Base-by-base conservation (phyloP, 495 filamentous ascomycete genomes). In the Talaromyces proteolyticus region DNA sequence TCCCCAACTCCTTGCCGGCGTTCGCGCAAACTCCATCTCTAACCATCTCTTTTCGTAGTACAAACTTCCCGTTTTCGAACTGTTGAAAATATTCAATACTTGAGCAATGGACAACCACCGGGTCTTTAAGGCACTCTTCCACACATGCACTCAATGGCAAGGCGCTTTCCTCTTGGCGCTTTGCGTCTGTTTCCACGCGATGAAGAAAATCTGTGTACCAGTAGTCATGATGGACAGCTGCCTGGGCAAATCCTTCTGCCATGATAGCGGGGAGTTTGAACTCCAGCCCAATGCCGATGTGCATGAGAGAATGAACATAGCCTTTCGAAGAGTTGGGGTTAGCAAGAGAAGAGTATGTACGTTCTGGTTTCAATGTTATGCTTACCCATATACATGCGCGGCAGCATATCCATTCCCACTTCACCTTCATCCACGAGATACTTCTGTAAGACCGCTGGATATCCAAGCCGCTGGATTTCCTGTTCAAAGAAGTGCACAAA, bases 221-320 rank as follows among this genome's bases (percentile, higher is more conserved):
- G 12, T 18, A 39, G 36, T 49, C 46, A 36, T 49, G 34, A 19
- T 49, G 46, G 18, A 41, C 38, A 24, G 38, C 34, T 39, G 46
- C 46, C 18, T 49, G 46, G 21, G 46, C 46, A 11, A 49, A 26
- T 20, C 46, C 46, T 49, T 49, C 46, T 41, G 46, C 46, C 24
- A 49, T 19, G 2, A 49, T 11, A 18, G 24, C n/a, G 7, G 38
- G 46, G 11, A 29, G 25, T 6, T 41, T 26, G 34, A 49, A 49
- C 25, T 49, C 46, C 2, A 49, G 46, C 18, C 26, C 46, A 14
- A 39, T 21, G 17, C 46, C 46, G 4, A 49, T 25, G 18, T 49
- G 38, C 26, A 49, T 49, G 29, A 49, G n/a, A 3, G 24, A 29
- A 26, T 49, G 46, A 41, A 49, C 46, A 26, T 49, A 49, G 4